Conservation (phyloP, 2,329 filamentous ascomycete genomes). For the Leptodontidium sp. region DNA sequence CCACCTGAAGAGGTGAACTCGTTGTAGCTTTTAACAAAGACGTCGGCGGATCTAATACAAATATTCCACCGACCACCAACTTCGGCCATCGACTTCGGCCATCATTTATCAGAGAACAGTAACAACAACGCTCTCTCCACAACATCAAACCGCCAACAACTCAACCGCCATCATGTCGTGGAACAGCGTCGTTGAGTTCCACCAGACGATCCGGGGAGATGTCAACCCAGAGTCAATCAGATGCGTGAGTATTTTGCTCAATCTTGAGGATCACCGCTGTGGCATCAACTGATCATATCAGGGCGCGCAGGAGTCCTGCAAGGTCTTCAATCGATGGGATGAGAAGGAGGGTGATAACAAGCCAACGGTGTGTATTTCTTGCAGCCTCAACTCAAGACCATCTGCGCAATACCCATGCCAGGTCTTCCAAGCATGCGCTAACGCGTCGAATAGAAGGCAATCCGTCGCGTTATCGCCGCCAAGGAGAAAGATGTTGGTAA, state of each 20-base stretch:
- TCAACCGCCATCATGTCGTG: background rate
- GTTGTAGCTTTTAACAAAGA: too few relatives aligned
- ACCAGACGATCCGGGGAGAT: background rate
- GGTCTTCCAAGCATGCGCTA: background rate
- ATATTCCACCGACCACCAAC: too few relatives aligned
- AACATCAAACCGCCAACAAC: background rate
- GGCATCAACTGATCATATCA: background rate
- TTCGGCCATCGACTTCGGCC: background rate
- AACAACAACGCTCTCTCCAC: background rate
- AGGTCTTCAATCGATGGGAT: conserved; percentile 6
- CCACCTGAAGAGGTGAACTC: too few relatives aligned
- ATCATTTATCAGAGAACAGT: background rate
- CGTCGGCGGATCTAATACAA: too few relatives aligned
- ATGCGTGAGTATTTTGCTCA: background rate
- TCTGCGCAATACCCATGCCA: background rate
- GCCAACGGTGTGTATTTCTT: background rate
- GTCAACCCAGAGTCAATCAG: background rate
- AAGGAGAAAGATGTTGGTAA: background rate
- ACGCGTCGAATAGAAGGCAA: background rate
- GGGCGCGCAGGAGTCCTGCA: background rate
- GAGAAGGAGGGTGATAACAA: background rate
- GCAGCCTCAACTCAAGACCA: background rate
- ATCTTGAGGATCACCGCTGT: background rate
- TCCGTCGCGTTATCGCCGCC: background rate
- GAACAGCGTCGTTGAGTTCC: conserved; percentile 6